Evolutionary conservation across 371 early-diverging fungal species (phyloP), one percentile per base, ranked within the genome.

Genomic region (Batrachochytrium dendrobatidis): DNA sequence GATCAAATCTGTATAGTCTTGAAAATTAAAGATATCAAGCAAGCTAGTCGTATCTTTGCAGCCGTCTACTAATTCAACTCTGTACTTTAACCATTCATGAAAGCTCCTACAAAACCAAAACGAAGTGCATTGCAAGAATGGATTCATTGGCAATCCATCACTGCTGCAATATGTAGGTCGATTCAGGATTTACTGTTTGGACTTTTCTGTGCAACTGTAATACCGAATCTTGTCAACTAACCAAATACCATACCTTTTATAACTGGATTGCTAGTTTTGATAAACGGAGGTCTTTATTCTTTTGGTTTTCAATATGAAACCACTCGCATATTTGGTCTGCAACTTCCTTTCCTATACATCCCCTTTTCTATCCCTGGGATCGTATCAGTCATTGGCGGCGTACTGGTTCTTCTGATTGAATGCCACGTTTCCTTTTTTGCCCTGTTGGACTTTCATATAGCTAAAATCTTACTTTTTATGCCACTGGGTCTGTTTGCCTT

Each of bases 141-240:
- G 39, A 39, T n/a, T n/a, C 39, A n/a, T n/a, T 39, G 39, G 39
- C 39, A 39, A n/a, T 12, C 39, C 39, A 39, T 39, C 39, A 39
- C 39, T 39, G 39, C 39, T n/a, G 39, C 39, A 12, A n/a, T 39
- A 12, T 39, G 39, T 39, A 39, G n/a, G 39, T 39, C 39, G 12
- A n/a, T 39, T 39, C n/a, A n/a, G 12, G 39, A n/a, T n/a, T n/a
- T n/a, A n/a, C n/a, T n/a, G n/a, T n/a, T n/a, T n/a, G n/a, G n/a
- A n/a, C n/a, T n/a, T n/a, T n/a, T n/a, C n/a, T n/a, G n/a, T n/a
- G n/a, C n/a, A n/a, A n/a, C n/a, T n/a, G n/a, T n/a, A n/a, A n/a
- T n/a, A n/a, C n/a, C n/a, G n/a, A n/a, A n/a, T n/a, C n/a, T n/a
- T n/a, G n/a, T n/a, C n/a, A n/a, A n/a, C n/a, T n/a, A n/a, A n/a